phyloP scores from a whole-genome alignment of 345 rosid species.

The Melaleuca quinquenervia region DNA sequence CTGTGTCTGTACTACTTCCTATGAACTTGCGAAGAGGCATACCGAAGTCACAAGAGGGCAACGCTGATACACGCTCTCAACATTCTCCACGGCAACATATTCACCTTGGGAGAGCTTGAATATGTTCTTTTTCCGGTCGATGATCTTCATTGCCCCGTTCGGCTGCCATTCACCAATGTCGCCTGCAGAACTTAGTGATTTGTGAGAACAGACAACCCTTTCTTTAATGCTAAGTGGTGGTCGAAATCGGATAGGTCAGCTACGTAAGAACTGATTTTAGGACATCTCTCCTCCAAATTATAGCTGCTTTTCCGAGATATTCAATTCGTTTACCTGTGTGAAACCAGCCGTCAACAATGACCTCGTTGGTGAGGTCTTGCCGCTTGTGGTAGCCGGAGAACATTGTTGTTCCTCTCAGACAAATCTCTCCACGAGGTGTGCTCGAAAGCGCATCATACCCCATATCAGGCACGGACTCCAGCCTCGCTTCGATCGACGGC shows the following conservation, averaged over 20 bases:
- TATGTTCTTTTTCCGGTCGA: conserved; percentile 91
- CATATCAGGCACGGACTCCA: conserved; percentile 91
- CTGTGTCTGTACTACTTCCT: background rate
- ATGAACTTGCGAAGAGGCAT: background rate
- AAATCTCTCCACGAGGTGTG: conserved; percentile 74
- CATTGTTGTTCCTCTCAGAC: conserved; percentile 67
- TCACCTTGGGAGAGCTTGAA: conserved; percentile 95
- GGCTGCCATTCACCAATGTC: conserved; percentile 92
- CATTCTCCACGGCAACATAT: conserved; percentile 84
- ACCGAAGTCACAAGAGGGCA: conserved; percentile 74
- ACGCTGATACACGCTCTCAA: conserved; percentile 62
- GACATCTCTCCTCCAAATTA: background rate
- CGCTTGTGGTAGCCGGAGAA: conserved; percentile 94
- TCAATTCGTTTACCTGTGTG: conserved; percentile 54
- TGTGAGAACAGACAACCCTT: background rate
- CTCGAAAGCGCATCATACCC: conserved; percentile 75
- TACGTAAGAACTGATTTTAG: background rate
- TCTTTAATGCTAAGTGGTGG: background rate
- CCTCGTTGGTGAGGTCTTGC: conserved; percentile 73
- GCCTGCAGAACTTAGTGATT: conserved; percentile 24
- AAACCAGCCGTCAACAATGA: conserved; percentile 86
- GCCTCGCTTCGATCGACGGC: conserved; percentile 82
- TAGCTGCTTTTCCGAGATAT: background rate
- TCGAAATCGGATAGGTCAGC: background rate
- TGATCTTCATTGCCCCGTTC: conserved; percentile 81